Conservation (phyloP, 345 rosid species). For the Ceriops tagal region DNA sequence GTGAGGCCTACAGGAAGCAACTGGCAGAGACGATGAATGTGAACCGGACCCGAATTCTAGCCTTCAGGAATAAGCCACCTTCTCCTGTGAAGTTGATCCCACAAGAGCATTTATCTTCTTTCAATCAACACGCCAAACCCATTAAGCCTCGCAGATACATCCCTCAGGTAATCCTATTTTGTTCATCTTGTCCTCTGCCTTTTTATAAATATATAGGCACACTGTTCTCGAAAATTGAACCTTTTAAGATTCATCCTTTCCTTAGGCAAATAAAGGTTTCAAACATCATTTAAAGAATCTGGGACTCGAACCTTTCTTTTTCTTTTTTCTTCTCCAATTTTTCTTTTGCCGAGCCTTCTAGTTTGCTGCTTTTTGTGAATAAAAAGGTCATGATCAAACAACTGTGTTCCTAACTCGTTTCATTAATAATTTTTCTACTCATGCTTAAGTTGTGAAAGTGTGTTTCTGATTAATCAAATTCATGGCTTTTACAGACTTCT, state of each 20-base stretch:
- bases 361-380: not conserved
- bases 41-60: conserved; percentile 60
- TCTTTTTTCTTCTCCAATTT: too few species aligned
- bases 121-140: not conserved
- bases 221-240: not conserved
- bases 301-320: not conserved
- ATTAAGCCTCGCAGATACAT: conserved; percentile 1
- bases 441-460: not conserved
- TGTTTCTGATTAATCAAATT: not conserved
- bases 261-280: too few species aligned
- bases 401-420: not conserved
- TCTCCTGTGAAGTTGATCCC: conserved; percentile 29
- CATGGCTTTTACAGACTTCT: conserved; percentile 28
- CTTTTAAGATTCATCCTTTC: too few species aligned
- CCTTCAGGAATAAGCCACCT: conserved; percentile 69
- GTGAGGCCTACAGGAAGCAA: conserved; percentile 58
- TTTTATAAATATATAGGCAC: not conserved
- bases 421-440: not conserved
- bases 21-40: conserved; percentile 58
- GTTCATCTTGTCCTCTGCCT: not conserved
- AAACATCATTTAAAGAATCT: too few species aligned
- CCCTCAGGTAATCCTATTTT: not conserved
- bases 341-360: not conserved
- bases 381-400: too few species aligned
- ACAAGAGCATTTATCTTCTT: not conserved